Evolutionary conservation across 345 rosid species (phyloP).

Genomic region (Sonneratia alba): DNA sequence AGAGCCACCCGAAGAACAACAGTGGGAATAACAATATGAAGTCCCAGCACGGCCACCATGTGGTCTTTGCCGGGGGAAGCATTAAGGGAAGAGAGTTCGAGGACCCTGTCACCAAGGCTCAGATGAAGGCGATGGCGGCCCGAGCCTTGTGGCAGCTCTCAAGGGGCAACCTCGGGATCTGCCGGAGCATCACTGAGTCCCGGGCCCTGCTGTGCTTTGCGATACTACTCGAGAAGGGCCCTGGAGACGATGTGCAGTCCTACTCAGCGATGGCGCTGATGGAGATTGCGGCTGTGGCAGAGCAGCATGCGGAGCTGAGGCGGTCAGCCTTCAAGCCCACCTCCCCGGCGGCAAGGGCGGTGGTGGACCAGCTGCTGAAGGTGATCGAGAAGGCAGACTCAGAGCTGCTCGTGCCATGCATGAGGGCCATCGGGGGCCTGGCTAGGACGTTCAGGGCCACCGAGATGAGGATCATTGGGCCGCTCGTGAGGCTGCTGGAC

Average conservation of each 20-base stretch:
- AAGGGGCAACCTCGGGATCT: conserved; percentile 9
- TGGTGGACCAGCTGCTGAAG: conserved; percentile 16
- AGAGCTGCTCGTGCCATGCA: conserved; percentile 5
- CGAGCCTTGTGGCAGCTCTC: conserved; percentile 15
- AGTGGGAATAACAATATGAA: not conserved
- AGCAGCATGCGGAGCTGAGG: conserved; percentile 13
- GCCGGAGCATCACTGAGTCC: conserved; percentile 18
- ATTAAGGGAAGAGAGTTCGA: conserved; percentile 16
- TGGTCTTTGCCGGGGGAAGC: conserved; percentile 10
- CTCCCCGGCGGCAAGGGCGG: conserved; percentile 15
- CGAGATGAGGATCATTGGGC: conserved; percentile 13
- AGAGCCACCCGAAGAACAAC: not conserved
- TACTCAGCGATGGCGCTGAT: conserved; percentile 10
- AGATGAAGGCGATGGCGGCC: conserved; percentile 13
- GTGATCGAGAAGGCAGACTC: conserved; percentile 9
- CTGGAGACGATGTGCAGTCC: conserved; percentile 11
- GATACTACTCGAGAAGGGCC: conserved; percentile 14
- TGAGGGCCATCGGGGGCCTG: conserved; percentile 14
- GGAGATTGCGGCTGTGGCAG: conserved; percentile 14
- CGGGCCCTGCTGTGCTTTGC: conserved; percentile 19
- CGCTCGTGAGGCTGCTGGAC: conserved; percentile 13
- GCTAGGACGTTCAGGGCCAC: conserved; percentile 20
- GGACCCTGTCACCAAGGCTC: conserved; percentile 7
- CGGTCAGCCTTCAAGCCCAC: conserved; percentile 18
- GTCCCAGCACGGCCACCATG: conserved; percentile 3